phyloP scores from a whole-genome alignment of 192 early-diverging fungal species.

The Coemansia sp. region DNA sequence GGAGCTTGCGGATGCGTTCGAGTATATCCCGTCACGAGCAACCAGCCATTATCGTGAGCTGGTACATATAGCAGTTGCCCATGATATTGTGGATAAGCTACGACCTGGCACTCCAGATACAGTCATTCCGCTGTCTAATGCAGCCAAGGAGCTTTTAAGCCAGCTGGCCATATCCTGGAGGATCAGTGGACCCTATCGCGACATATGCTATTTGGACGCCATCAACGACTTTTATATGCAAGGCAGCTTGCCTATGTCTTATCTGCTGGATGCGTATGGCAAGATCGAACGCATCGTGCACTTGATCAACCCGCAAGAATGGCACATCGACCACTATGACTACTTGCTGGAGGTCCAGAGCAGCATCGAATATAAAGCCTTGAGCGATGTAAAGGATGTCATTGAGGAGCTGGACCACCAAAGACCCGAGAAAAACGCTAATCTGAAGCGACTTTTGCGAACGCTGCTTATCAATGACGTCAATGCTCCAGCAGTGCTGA shows the following conservation, averaged over 20 bases:
- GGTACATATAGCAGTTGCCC: constrained; percentile 27
- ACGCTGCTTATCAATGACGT: constrained; percentile 38
- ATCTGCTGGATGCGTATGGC: constrained; percentile 49
- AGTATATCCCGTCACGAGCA: constrained; percentile 47
- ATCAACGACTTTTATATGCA: constrained; percentile 36
- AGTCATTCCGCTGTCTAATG: constrained; percentile 31
- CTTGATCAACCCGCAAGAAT: constrained; percentile 46
- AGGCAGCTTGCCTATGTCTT: constrained; percentile 30
- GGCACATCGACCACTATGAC: constrained; percentile 40
- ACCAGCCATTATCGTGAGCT: constrained; percentile 28
- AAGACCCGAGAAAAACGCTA: constrained; percentile 14
- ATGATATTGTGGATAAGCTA: constrained; percentile 35
- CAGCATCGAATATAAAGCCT: constrained; percentile 37
- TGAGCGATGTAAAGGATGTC: constrained; percentile 31
- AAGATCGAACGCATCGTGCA: constrained; percentile 50
- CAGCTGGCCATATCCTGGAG: constrained; percentile 48
- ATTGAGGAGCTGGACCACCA: constrained; percentile 52
- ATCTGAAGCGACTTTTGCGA: constrained; percentile 16
- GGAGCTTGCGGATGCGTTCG: constrained; percentile 39
- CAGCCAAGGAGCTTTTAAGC: constrained; percentile 40
- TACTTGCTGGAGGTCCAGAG: constrained; percentile 35
- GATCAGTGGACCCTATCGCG: constrained; percentile 42
- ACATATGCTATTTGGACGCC: constrained; percentile 47
- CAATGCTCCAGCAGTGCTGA: constrained; percentile 28
- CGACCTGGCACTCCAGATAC: constrained; percentile 9